Percentiles rank a stretch among this genome's conserved stretches.
phyloP scores from a whole-genome alignment of 345 rosid genomes.

The Rhodomyrtus tomentosa region DNA sequence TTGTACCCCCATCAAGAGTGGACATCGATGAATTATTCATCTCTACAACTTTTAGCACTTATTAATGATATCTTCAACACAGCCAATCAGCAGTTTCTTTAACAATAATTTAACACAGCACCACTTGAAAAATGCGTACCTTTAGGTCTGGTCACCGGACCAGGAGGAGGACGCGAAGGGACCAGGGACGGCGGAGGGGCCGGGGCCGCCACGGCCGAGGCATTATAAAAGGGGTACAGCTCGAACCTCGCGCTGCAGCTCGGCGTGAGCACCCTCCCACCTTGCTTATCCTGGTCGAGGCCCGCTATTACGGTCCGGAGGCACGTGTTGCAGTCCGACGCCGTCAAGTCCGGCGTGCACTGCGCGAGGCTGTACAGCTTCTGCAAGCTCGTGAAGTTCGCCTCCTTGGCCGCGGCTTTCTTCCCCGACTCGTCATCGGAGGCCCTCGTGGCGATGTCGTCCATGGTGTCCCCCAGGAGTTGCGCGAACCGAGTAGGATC shows the following conservation, averaged over 20 bases:
- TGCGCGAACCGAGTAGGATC: conserved; percentile 4
- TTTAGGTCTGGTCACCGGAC: not conserved
- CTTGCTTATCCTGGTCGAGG: not conserved
- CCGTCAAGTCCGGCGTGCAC: conserved; percentile 17
- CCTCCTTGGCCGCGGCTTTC: not conserved
- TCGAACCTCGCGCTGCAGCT: not conserved
- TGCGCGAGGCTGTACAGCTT: conserved; percentile 10
- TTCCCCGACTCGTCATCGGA: not conserved
- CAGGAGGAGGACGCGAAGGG: not conserved
- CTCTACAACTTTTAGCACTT: not conserved
- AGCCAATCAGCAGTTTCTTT: not conserved
- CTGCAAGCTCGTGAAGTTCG: conserved; percentile 1
- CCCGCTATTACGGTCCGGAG: not conserved
- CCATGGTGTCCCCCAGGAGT: not conserved
- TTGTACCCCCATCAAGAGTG: not conserved
- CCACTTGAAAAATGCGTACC: not conserved
- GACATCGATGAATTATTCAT: not conserved
- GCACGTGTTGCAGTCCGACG: conserved; percentile 22
- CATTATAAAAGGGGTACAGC: not conserved
- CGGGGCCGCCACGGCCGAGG: not conserved
- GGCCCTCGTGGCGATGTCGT: not conserved
- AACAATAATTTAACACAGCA: not conserved
- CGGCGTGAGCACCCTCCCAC: not conserved
- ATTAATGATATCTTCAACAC: not conserved
- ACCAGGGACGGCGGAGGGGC: not conserved